phyloP scores from a whole-genome alignment of 2,329 filamentous ascomycete species.

The Phialophora tarda region DNA sequence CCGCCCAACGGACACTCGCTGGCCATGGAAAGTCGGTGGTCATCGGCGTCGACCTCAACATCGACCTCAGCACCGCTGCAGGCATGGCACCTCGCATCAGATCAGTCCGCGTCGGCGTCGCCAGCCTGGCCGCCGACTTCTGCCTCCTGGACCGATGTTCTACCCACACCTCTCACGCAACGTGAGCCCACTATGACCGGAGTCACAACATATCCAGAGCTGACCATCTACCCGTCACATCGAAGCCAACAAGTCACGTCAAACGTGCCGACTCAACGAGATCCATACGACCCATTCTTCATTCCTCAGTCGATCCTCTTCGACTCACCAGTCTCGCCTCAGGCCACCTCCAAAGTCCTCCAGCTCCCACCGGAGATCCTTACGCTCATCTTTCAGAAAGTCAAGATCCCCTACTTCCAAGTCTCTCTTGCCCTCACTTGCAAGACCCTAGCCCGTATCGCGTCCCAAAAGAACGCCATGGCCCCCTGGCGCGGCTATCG shows the following conservation, averaged over 20 bases:
- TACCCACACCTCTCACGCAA: neutral
- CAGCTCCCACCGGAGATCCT: constrained; percentile 33
- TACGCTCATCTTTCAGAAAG: constrained; percentile 26
- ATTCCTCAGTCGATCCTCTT: constrained; percentile 29
- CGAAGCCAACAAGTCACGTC: neutral
- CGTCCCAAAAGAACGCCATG: constrained; percentile 20
- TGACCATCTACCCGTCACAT: neutral
- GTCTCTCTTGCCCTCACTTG: constrained; percentile 34
- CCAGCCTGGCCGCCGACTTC: neutral
- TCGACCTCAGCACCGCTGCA: neutral
- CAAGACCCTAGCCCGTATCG: constrained; percentile 30
- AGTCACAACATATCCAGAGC: neutral
- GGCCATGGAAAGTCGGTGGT: neutral
- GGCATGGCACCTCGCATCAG: neutral
- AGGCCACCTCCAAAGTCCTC: constrained; percentile 20
- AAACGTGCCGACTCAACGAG: neutral
- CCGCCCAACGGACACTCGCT: neutral
- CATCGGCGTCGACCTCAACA: neutral
- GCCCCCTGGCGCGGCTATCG: constrained; percentile 33
- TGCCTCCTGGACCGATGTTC: neutral
- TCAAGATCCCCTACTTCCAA: constrained; percentile 33
- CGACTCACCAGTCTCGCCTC: constrained; percentile 11
- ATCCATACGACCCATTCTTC: constrained; percentile 32
- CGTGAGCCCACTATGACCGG: too few relatives aligned
- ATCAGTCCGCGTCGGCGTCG: neutral